Conservation (phyloP, 345 rosid species). For the Mallotus nudiflorus region DNA sequence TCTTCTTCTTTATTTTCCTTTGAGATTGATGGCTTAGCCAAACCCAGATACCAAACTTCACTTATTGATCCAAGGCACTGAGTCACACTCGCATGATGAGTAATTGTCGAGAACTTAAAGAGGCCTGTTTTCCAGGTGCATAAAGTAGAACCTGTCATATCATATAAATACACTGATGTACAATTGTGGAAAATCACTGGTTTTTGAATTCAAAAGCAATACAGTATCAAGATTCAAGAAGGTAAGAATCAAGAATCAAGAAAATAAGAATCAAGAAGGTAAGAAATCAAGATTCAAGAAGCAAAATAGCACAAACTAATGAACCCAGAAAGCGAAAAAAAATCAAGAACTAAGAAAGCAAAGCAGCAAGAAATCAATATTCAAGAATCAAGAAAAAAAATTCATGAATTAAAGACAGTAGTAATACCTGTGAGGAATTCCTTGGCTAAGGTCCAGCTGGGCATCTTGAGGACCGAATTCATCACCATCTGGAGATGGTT, state of each 20-base stretch:
- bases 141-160: conserved; percentile 52
- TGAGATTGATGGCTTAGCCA: conserved; percentile 63
- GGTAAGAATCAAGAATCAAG: too few species aligned
- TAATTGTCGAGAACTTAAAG: conserved; percentile 49
- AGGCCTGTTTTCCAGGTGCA: conserved; percentile 47
- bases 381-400: background rate
- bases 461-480: conserved; percentile 75
- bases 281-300: too few species aligned
- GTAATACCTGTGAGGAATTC: conserved; percentile 65
- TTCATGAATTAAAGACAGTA: background rate
- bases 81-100: conserved; percentile 85
- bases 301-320: too few species aligned
- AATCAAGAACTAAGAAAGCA: too few species aligned
- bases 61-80: conserved; percentile 87
- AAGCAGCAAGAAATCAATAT: background rate
- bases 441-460: conserved; percentile 64
- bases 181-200: too few species aligned
- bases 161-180: background rate
- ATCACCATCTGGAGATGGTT: conserved; percentile 55
- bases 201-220: too few species aligned
- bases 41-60: conserved; percentile 76
- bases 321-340: too few species aligned
- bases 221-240: too few species aligned
- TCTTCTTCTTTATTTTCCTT: conserved; percentile 17
- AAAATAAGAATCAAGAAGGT: too few species aligned